Evolutionary conservation across 108 stramenopile genomes (phyloP), one percentile per base, ranked within the genome.

Genomic region (Nitzschia sp.): DNA sequence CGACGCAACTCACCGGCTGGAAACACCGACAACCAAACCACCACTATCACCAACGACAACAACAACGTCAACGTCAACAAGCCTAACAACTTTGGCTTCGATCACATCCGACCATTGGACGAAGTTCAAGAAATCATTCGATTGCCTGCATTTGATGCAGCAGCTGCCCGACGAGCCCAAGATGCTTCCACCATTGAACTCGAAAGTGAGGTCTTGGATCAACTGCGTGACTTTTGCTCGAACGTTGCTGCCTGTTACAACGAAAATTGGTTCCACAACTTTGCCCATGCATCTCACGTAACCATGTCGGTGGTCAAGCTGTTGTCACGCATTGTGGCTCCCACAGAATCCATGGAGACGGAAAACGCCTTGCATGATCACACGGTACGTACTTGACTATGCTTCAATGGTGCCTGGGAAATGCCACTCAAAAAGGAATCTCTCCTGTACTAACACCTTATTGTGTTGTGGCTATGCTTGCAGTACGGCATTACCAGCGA

Each of bases 211-310:
- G 65, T 74, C 0, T 7, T 58, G 11, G 58, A 67, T 11, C 51
- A 74, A 24, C 51, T 74, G 17, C 65, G 53, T 41, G 59, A 74
- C 0, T 74, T 63, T 52, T 65, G 68, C 15, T 41, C 22, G 41
- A 67, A 37, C 21, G 38, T 69, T 44, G 67, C 67, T 7, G 42
- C 53, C 41, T 42, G 56, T 53, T 75, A 75, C 41, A 43, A 66
- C 10, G 62, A 72, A 20, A 64, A 72, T 37, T 19, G 53, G 21
- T 85, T 80, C 53, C 80, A 81, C 67, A 80, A 80, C 52, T 70
- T 83, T 24, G 86, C 80, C 34, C 79, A 81, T 34, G 29, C 29
- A 1, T 34, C 29, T 1, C 29, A 34, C 29, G 29, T 34, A 1
- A 34, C 29, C 29, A 34, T 34, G 29, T 34, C 29, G 29, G 29